Conservation (phyloP, 75 land plant genomes). For the Picea sitchensis region DNA sequence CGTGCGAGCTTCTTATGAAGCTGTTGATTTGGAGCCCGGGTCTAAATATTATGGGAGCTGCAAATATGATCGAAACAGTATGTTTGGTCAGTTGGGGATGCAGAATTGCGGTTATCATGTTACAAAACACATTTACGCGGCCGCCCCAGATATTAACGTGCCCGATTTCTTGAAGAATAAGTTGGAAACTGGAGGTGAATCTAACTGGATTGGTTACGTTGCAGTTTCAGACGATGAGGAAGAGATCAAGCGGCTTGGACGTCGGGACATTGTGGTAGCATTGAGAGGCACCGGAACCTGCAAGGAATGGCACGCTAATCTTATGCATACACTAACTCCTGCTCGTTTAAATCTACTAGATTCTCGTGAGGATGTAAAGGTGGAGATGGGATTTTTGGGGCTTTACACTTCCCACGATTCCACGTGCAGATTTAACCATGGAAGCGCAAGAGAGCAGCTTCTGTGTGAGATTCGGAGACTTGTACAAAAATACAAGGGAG, state of each 20-base stretch:
- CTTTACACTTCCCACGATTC: conserved; percentile 57
- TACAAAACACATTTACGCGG: conserved; percentile 68
- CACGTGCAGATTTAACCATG: conserved; percentile 27
- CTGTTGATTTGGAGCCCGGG: conserved; percentile 54
- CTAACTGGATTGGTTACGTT: too few species aligned
- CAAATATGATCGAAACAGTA: conserved; percentile 34
- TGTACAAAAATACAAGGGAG: conserved; percentile 30
- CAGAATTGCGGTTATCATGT: conserved; percentile 45
- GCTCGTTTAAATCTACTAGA: conserved; percentile 39
- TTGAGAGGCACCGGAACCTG: conserved; percentile 75
- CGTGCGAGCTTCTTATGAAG: conserved; percentile 37
- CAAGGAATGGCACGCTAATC: conserved; percentile 46
- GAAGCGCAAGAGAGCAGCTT: conserved; percentile 49
- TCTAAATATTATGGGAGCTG: conserved; percentile 59
- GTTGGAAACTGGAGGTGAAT: too few species aligned
- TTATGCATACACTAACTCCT: conserved; percentile 50
- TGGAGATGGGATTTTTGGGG: conserved; percentile 30
- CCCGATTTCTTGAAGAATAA: too few species aligned
- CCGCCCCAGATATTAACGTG: too few species aligned
- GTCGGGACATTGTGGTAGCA: conserved; percentile 45
- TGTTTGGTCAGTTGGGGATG: conserved; percentile 42
- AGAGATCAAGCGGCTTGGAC: conserved; percentile 36
- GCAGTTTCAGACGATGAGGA: not conserved
- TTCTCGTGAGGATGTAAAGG: conserved; percentile 41
- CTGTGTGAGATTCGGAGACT: conserved; percentile 36